These are phyloP conservation scores for Trypanosoma melophagium DNA, from an alignment of 208 protist genomes.

Conservation along the genomic window DNA sequence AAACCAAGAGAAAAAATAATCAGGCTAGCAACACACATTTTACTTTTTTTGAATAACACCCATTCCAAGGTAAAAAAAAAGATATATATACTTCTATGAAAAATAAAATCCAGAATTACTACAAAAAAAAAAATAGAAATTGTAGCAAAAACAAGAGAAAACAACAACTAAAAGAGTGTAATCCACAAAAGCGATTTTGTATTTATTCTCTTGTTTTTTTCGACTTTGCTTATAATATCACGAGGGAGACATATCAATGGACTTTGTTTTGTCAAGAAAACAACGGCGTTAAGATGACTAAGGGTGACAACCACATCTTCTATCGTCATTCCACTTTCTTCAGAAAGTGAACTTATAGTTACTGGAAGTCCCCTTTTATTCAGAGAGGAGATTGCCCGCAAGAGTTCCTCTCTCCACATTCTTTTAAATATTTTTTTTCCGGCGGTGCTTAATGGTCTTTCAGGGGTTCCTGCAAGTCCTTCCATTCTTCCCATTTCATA, in stretches of 20 bases:
- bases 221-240: slow-evolving; percentile 5
- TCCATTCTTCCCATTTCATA: slow-evolving; percentile 72
- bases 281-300: slow-evolving; percentile 55
- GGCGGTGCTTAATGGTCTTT: slow-evolving; percentile 59
- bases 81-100: background rate
- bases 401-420: slow-evolving; percentile 60
- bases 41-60: background rate
- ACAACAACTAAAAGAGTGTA: slow-evolving; percentile 17
- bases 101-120: slow-evolving; percentile 25
- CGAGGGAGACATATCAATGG: slow-evolving; percentile 31
- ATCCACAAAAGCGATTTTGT: slow-evolving; percentile 17
- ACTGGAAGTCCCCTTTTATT: slow-evolving; percentile 37
- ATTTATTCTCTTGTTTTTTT: slow-evolving; percentile 15
- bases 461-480: slow-evolving; percentile 54
- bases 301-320: slow-evolving; percentile 65
- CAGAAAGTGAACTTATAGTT: slow-evolving; percentile 57
- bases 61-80: background rate
- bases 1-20: slow-evolving; percentile 17
- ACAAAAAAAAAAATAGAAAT: slow-evolving; percentile 6
- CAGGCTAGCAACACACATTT: background rate
- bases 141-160: background rate
- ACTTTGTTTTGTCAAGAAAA: slow-evolving; percentile 42
- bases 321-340: slow-evolving; percentile 53
- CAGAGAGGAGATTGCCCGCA: slow-evolving; percentile 48
- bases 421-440: slow-evolving; percentile 65